Percentiles rank a stretch among this genome's conserved stretches.
Evolutionary conservation across 192 early-diverging fungal genomes (phyloP).

Genomic region (Mortierella antarctica): DNA sequence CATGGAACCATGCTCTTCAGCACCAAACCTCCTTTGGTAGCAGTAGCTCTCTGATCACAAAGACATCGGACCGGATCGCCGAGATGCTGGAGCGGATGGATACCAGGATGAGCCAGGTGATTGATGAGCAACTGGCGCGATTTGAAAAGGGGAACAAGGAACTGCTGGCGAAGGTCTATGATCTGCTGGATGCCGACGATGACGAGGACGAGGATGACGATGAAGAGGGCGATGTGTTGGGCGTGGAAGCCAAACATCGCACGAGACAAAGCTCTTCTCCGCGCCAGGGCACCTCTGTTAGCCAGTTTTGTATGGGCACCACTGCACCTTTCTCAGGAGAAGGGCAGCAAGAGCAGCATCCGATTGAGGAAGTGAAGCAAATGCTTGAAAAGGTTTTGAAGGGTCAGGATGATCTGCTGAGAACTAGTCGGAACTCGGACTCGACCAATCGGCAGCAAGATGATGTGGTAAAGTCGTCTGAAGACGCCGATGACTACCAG

Average conservation of each 20-base stretch:
- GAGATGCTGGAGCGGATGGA: constrained; percentile 46
- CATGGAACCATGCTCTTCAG: too few species aligned
- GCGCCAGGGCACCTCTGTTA: neutral
- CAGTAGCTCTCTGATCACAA: neutral
- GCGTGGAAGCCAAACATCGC: too few species aligned
- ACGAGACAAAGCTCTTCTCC: too few species aligned
- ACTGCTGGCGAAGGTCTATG: constrained; percentile 24
- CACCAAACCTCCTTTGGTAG: neutral
- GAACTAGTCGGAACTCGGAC: neutral
- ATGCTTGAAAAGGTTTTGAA: neutral
- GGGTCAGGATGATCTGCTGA: neutral
- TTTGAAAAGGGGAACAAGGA: constrained; percentile 37
- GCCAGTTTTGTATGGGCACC: too few species aligned
- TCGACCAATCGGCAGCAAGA: too few species aligned
- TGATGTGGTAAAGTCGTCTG: too few species aligned
- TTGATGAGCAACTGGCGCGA: constrained; percentile 43
- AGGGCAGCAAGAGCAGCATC: neutral
- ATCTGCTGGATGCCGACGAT: constrained; percentile 23
- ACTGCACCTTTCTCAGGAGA: neutral
- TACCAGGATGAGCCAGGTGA: constrained; percentile 22
- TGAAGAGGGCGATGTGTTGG: neutral
- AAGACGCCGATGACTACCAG: too few species aligned
- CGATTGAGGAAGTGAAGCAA: neutral
- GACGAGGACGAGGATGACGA: constrained; percentile 3
- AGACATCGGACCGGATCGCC: constrained; percentile 32